Percentiles rank a stretch among this genome's conserved stretches.
Conservation (phyloP, 139 green algal species). For the Chlamydomonas sphaeroides region DNA sequence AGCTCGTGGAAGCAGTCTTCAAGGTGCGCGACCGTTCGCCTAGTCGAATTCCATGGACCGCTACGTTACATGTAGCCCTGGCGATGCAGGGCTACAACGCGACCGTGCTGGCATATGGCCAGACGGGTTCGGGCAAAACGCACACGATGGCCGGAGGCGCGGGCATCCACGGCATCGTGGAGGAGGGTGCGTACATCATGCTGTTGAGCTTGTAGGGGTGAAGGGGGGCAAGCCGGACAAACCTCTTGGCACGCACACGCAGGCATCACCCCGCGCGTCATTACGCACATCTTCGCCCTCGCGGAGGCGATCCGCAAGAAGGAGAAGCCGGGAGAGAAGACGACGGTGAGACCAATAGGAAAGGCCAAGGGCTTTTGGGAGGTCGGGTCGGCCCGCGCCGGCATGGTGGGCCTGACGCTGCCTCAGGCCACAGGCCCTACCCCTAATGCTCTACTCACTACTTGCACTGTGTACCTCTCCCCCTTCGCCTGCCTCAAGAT, state of each 20-base stretch:
- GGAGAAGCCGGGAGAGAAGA: conserved; percentile 67
- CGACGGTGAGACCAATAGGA: too few relatives aligned
- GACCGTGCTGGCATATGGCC: conserved; percentile 80
- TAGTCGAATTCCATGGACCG: not conserved
- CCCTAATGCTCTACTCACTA: too few relatives aligned
- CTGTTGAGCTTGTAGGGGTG: too few relatives aligned
- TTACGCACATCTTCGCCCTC: conserved; percentile 60
- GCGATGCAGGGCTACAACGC: conserved; percentile 75
- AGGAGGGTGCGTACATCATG: conserved; percentile 68
- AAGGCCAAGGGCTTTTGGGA: too few relatives aligned
- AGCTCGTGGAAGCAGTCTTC: conserved; percentile 71
- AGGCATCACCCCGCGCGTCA: conserved; percentile 71
- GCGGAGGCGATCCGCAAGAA: conserved; percentile 55
- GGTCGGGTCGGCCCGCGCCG: too few relatives aligned
- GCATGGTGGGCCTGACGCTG: too few relatives aligned
- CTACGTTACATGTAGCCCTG: not conserved
- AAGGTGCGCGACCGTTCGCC: conserved; percentile 65
- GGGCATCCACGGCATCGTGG: conserved; percentile 61
- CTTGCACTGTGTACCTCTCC: too few relatives aligned
- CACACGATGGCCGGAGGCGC: conserved; percentile 78
- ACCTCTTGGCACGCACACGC: too few relatives aligned
- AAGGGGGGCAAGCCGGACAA: too few relatives aligned
- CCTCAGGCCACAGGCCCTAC: too few relatives aligned
- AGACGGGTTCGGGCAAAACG: conserved; percentile 81
- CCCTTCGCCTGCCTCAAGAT: conserved; percentile 32